A percentile compares a stretch with the other conserved stretches of the same genome.
phyloP scores from a whole-genome alignment of 192 early-diverging fungal species.

The Pilaira anomala region DNA sequence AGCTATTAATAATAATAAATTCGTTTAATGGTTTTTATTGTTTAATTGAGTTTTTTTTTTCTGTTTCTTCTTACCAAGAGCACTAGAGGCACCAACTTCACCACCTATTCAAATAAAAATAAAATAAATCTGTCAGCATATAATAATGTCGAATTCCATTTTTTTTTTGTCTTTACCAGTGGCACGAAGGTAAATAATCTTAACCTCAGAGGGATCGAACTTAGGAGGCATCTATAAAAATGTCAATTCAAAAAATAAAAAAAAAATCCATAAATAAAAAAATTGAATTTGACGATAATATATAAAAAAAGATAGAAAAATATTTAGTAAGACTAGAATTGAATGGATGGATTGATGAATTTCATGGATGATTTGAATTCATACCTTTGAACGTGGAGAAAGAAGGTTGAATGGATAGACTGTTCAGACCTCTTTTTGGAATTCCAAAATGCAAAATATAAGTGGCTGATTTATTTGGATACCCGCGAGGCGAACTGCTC shows the following conservation, averaged over 20 bases:
- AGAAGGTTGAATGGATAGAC: conserved; percentile 8
- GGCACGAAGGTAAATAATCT: conserved; percentile 88
- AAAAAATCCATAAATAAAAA: not conserved
- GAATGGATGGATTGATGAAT: conserved; percentile 1
- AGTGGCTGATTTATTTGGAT: not conserved
- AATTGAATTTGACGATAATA: not conserved
- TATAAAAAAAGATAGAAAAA: not conserved
- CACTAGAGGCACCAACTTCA: conserved; percentile 85
- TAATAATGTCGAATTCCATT: not conserved
- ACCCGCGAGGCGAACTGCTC: no score
- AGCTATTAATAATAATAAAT: conserved; percentile 30
- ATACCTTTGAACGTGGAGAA: conserved; percentile 13
- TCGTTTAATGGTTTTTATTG: not conserved
- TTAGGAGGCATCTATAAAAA: conserved; percentile 65
- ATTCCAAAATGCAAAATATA: not conserved
- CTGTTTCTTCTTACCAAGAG: conserved; percentile 54
- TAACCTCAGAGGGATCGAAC: conserved; percentile 80
- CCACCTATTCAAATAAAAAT: conserved; percentile 13
- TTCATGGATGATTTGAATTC: conserved; percentile 1
- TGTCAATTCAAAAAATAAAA: not conserved
- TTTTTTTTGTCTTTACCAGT: conserved; percentile 57
- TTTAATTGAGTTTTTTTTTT: not conserved
- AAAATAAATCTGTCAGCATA: not conserved
- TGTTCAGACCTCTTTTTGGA: not conserved
- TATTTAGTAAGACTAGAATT: not conserved